Percentiles rank a stretch among this genome's conserved stretches.
phyloP scores from a whole-genome alignment of 345 rosid species.

The Stellera chamaejasme region DNA sequence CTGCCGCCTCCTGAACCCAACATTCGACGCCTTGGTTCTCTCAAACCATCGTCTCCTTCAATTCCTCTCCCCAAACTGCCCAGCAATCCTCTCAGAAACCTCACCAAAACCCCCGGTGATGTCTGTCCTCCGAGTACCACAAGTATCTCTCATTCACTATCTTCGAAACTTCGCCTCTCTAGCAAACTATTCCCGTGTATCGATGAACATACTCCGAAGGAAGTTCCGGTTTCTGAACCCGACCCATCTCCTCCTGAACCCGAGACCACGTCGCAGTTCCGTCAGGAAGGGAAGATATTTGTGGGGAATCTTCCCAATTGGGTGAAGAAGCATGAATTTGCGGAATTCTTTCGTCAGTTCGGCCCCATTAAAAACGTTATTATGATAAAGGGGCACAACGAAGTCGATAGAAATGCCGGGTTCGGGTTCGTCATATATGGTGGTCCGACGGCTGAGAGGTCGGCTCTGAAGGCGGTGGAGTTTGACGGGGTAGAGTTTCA shows the following conservation, averaged over 20 bases:
- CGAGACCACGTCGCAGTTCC: slow-evolving; percentile 23
- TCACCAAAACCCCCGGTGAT: slow-evolving; percentile 16
- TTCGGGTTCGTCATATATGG: slow-evolving; percentile 76
- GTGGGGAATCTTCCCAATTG: slow-evolving; percentile 82
- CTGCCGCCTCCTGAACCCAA: slow-evolving; percentile 26
- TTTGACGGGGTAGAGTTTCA: slow-evolving; percentile 90
- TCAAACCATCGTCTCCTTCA: slow-evolving; percentile 15
- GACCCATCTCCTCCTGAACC: slow-evolving; percentile 21
- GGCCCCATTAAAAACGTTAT: slow-evolving; percentile 70
- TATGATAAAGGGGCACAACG: slow-evolving; percentile 63
- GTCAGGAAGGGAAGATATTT: slow-evolving; percentile 76
- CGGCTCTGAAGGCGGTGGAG: slow-evolving; percentile 77
- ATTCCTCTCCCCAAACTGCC: slow-evolving; percentile 18
- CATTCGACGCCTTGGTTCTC: slow-evolving; percentile 59
- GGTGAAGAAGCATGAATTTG: slow-evolving; percentile 66
- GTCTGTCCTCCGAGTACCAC: slow-evolving; percentile 2
- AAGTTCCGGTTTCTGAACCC: slow-evolving; percentile 15
- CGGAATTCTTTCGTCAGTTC: slow-evolving; percentile 75
- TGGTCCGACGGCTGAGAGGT: slow-evolving; percentile 38
- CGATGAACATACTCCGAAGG: slow-evolving; percentile 24
- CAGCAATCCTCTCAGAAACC: slow-evolving; percentile 55
- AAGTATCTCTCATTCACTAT: slow-evolving; percentile 32
- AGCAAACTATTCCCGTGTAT: slow-evolving; percentile 74
- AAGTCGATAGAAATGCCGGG: slow-evolving; percentile 63
- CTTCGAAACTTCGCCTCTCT: slow-evolving; percentile 64